Base-by-base conservation (phyloP, 805 yeast genomes). In the Tanozyma kutaoensis region DNA sequence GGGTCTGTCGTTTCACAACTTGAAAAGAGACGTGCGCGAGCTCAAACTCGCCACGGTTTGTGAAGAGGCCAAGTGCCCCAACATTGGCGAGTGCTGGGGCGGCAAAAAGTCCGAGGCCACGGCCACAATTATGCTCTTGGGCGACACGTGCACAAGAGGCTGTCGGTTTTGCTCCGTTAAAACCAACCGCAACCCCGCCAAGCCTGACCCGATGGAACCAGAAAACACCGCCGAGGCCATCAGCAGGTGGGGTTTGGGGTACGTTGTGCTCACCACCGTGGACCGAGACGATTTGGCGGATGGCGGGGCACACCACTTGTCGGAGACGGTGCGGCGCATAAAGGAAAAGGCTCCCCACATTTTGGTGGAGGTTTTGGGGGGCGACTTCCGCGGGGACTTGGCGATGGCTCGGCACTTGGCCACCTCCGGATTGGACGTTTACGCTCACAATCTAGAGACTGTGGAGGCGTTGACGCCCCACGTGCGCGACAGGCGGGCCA, bases 11-110 rank as follows among this genome's bases (percentile, higher is more conserved):
- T 91, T 71, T 50, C 75, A 75, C 41, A 75, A 72, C 39, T 62
- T 91, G 39, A 85, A 88, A 46, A 68, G 72, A 25, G 99, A 91
- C 46, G 76, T 91, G 19, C 66, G 84, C 34, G 96, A 93, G 32
- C 60, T 91, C 33, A 82, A 84, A 37, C 60, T 91, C 27, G 78
- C 95, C 20, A 91, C 99, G 0, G 99, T 91, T 17, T 91, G 99
- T 55, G 97, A 91, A 53, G 98, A 91, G 46, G 98, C 98, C 4
- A 77, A 91, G 46, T 91, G 99, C 55, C 99, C 99, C n/a, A 91
- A 91, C 50, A 91, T 91, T 35, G 95, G 97, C 28, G 99, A 91
- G 51, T 91, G 99, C 55, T 91, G 99, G 99, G 97, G 98, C 30
- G 98, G 98, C 17, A 72, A 76, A 43, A 77, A 86, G 50, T 72